Percentiles rank a stretch among this genome's conserved stretches.
Conservation (phyloP, 352 stramenopile species). For the Globisporangium rhizosaccharum region DNA sequence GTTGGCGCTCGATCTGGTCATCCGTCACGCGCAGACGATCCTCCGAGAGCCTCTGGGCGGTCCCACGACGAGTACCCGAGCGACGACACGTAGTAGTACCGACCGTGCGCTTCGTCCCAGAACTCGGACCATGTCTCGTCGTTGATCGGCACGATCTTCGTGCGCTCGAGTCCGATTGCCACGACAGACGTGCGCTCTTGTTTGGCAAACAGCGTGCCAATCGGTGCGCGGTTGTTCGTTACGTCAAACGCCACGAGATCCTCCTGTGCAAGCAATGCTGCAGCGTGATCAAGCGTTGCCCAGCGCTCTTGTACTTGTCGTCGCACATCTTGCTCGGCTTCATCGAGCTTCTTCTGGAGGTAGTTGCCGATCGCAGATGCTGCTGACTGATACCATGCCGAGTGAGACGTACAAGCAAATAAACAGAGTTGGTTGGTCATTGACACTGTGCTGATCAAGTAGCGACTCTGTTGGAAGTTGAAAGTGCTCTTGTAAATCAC, state of each 20-base stretch:
- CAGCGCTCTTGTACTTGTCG: conserved; percentile 30
- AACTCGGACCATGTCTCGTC: conserved; percentile 24
- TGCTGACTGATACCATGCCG: neutral
- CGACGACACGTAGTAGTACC: conserved; percentile 29
- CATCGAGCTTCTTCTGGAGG: conserved; percentile 43
- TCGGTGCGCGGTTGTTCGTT: neutral
- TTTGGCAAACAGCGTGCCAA: conserved; percentile 9
- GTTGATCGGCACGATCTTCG: conserved; percentile 18
- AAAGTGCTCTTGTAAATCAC: neutral
- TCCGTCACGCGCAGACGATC: no score
- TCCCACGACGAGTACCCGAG: conserved; percentile 23
- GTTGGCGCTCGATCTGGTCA: no score
- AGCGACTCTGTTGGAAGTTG: no score
- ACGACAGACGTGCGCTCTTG: neutral
- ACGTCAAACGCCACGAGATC: conserved; percentile 1
- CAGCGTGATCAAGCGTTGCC: conserved; percentile 22
- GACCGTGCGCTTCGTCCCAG: conserved; percentile 19
- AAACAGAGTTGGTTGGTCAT: neutral
- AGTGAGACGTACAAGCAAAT: neutral
- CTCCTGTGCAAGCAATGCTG: conserved; percentile 8
- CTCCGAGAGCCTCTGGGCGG: conserved; percentile 1
- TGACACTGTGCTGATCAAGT: no score
- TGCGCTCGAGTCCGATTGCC: conserved; percentile 4
- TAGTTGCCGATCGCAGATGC: conserved; percentile 15
- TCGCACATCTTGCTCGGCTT: conserved; percentile 26